Conservation (phyloP, 2,329 filamentous ascomycete genomes). For the Xylaria sp. region DNA sequence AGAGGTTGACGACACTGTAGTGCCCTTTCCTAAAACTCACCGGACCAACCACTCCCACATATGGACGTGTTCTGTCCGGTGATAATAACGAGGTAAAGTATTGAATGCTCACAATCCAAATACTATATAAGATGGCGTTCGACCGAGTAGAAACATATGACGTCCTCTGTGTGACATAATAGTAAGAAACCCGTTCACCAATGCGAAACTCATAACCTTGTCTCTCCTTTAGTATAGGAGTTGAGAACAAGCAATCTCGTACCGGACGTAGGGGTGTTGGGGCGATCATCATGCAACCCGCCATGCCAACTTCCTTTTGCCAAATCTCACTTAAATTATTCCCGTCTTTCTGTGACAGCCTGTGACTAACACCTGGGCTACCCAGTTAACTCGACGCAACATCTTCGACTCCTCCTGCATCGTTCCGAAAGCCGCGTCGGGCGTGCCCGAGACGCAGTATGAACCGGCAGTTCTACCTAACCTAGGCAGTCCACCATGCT, state of each 20-base stretch:
- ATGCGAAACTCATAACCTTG: conserved; percentile 4
- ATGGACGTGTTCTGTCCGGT: not conserved
- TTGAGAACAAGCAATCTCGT: conserved; percentile 8
- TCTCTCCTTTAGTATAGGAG: not conserved
- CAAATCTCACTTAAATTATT: conserved; percentile 31
- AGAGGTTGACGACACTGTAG: not conserved
- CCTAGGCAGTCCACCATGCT: not conserved
- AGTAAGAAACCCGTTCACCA: not conserved
- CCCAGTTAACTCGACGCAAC: conserved; percentile 11
- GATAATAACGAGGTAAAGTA: not conserved
- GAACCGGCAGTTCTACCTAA: conserved; percentile 18
- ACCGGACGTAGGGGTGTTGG: conserved; percentile 15
- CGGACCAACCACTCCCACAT: not conserved
- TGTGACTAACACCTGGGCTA: conserved; percentile 3
- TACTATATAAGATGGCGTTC: not conserved
- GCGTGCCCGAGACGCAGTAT: conserved; percentile 9
- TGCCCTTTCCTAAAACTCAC: not conserved
- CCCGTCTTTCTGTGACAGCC: conserved; percentile 29
- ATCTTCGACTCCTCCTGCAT: conserved; percentile 3
- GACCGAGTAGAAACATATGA: conserved; percentile 5
- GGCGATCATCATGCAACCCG: conserved; percentile 31
- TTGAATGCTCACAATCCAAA: not conserved
- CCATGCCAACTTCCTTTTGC: conserved; percentile 26
- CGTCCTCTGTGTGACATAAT: not conserved
- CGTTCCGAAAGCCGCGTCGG: conserved; percentile 5